A percentile compares a stretch with the other conserved stretches of the same genome.
phyloP scores from a whole-genome alignment of 306 rosid species.

The Medicago arabica region DNA sequence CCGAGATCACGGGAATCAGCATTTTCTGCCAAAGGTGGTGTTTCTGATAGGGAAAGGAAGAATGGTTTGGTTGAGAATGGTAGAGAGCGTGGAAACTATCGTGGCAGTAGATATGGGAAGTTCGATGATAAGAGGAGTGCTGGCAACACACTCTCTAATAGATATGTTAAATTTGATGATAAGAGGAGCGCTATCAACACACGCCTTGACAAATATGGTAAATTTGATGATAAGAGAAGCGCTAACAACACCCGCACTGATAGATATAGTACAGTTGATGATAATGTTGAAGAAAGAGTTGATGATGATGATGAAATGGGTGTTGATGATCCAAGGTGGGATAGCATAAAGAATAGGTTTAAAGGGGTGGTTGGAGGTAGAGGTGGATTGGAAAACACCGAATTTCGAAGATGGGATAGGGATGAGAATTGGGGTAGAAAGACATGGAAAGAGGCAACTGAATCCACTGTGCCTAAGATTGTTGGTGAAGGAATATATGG shows the following conservation, averaged over 20 bases:
- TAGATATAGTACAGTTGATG: constrained; percentile 42
- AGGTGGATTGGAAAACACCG: constrained; percentile 64
- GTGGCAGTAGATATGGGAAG: constrained; percentile 24
- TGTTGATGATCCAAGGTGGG: constrained; percentile 86
- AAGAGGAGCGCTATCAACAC: neutral
- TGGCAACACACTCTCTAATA: neutral
- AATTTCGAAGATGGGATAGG: constrained; percentile 72
- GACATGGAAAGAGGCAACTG: constrained; percentile 89
- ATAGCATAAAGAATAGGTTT: constrained; percentile 64
- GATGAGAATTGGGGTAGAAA: constrained; percentile 84
- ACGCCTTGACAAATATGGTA: neutral
- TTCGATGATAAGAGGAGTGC: constrained; percentile 34
- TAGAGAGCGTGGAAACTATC: constrained; percentile 45
- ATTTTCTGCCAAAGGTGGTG: constrained; percentile 39
- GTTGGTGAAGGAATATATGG: constrained; percentile 93
- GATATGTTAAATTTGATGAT: constrained; percentile 31
- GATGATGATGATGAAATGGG: constrained; percentile 60
- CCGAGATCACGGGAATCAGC: constrained; percentile 29
- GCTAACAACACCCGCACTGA: neutral
- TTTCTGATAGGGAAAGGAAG: constrained; percentile 44
- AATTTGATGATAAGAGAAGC: neutral
- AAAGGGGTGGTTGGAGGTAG: constrained; percentile 55
- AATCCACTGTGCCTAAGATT: constrained; percentile 78
- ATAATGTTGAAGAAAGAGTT: constrained; percentile 52
- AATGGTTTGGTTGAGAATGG: constrained; percentile 39